Percentiles rank a stretch among this genome's conserved stretches.
Evolutionary conservation across 176 grass and related monocot species (phyloP).

Genomic region (Zoysia pacifica): DNA sequence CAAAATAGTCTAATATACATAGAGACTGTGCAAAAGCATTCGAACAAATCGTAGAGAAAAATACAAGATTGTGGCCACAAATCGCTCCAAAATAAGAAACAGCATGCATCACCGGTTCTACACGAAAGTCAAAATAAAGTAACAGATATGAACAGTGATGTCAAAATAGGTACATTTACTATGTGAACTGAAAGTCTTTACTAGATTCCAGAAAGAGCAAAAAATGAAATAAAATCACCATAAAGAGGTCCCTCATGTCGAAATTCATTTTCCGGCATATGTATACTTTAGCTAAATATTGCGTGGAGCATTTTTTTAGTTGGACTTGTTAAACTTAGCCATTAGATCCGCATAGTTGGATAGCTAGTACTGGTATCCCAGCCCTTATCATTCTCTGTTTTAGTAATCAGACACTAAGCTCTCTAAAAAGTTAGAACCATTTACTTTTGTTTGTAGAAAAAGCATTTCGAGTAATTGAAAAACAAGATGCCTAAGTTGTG

Average conservation of each 20-base stretch:
- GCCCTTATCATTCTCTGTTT: background rate
- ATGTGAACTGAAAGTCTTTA: constrained; percentile 1
- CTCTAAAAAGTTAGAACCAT: background rate
- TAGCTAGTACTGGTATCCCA: background rate
- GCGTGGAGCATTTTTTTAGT: background rate
- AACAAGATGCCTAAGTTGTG: background rate
- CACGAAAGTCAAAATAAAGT: background rate
- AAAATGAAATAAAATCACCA: background rate
- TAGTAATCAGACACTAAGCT: constrained; percentile 24
- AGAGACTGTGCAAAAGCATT: background rate
- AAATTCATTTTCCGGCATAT: too few relatives aligned
- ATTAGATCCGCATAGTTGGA: background rate
- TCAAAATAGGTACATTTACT: background rate
- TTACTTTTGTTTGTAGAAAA: background rate
- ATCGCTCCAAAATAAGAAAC: background rate
- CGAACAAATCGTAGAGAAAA: background rate
- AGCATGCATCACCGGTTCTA: background rate
- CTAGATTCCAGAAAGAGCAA: background rate
- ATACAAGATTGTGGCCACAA: background rate
- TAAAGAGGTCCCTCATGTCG: too few relatives aligned
- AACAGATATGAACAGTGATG: constrained; percentile 3
- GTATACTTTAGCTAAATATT: background rate
- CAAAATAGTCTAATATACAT: too few relatives aligned
- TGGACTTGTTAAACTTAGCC: background rate
- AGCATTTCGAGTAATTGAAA: background rate